phyloP scores from a whole-genome alignment of 2,329 filamentous ascomycete species.

The Fusarium ramigenum region DNA sequence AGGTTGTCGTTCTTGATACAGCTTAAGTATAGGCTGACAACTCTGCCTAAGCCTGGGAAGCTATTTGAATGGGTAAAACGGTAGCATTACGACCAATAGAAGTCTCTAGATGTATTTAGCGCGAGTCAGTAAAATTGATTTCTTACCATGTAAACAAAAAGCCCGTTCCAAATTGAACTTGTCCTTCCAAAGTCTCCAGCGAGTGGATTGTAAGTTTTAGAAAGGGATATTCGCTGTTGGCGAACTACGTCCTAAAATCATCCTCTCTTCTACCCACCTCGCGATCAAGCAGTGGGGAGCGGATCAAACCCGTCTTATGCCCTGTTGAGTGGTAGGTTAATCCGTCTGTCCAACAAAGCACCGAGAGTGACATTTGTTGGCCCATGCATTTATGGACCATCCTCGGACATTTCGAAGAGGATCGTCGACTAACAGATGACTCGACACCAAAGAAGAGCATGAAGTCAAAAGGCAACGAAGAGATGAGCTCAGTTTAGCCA shows the following conservation, averaged over 20 bases:
- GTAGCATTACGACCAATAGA: background rate
- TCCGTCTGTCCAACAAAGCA: background rate
- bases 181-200: background rate
- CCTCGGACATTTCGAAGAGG: background rate
- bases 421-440: background rate
- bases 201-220: background rate
- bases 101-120: conserved; percentile 24
- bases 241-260: background rate
- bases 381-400: background rate
- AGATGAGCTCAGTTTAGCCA: background rate
- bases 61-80: background rate
- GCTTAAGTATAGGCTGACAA: conserved; percentile 50
- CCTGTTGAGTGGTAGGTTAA: background rate
- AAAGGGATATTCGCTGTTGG: background rate
- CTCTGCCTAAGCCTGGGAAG: background rate
- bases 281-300: background rate
- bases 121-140: conserved; percentile 5
- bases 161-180: background rate
- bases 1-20: conserved; percentile 75
- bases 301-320: background rate
- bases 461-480: background rate
- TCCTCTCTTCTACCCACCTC: background rate
- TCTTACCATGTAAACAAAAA: background rate
- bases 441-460: background rate
- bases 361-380: background rate